A percentile compares a stretch with the other conserved stretches of the same genome.
Conservation (phyloP, 257 asterid genomes). For the Salvia miltiorrhiza region DNA sequence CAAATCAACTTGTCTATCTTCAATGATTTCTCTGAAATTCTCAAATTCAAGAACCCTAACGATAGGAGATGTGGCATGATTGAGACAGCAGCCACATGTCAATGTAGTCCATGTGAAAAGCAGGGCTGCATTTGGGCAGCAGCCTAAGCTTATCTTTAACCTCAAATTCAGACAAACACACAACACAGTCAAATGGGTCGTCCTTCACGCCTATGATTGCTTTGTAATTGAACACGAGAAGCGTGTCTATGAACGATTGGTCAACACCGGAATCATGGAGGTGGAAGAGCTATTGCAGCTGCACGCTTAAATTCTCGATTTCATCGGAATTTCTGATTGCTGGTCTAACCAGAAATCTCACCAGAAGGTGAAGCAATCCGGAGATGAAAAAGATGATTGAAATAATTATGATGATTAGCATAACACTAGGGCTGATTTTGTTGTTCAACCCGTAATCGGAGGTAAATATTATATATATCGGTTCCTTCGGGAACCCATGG, state of each 20-base stretch:
- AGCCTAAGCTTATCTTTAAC: conserved; percentile 62
- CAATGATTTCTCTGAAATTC: too few relatives aligned
- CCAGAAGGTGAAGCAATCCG: conserved; percentile 75
- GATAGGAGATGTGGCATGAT: conserved; percentile 87
- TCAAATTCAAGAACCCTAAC: too few relatives aligned
- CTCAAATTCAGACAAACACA: conserved; percentile 83
- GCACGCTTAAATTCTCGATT: conserved; percentile 53
- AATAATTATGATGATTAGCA: conserved; percentile 58
- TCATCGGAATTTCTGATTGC: conserved; percentile 63
- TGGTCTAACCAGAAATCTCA: conserved; percentile 60
- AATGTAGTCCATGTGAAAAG: conserved; percentile 85
- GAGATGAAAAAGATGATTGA: conserved; percentile 76
- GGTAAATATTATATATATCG: too few relatives aligned
- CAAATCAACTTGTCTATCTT: too few relatives aligned
- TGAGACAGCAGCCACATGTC: conserved; percentile 93
- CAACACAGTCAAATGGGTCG: conserved; percentile 91
- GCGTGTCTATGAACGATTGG: conserved; percentile 76
- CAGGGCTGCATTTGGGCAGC: conserved; percentile 86
- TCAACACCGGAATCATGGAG: conserved; percentile 89
- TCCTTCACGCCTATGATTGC: conserved; percentile 68
- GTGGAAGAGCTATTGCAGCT: conserved; percentile 84
- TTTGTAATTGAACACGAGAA: conserved; percentile 71
- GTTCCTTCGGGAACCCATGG: too few relatives aligned
- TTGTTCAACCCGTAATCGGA: conserved; percentile 40
- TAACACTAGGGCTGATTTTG: conserved; percentile 66